Evolutionary conservation across 2,329 filamentous ascomycete genomes (phyloP).

Genomic region (Exophiala bonariae): DNA sequence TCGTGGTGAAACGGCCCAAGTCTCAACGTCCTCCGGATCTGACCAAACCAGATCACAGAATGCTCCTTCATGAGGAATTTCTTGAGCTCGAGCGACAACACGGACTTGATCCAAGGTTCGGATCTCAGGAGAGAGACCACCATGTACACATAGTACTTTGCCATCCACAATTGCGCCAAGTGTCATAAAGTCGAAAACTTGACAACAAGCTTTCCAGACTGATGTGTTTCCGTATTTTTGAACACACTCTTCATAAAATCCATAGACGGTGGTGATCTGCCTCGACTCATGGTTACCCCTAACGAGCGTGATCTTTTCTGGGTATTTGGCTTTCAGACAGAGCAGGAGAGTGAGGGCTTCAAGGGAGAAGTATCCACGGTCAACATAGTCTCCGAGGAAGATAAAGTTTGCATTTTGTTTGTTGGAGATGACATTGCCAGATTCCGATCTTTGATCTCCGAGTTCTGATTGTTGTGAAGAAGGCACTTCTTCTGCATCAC

Average conservation of each 20-base stretch:
- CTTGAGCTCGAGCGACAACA: slow-evolving; percentile 71
- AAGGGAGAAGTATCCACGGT: slow-evolving; percentile 72
- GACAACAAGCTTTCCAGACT: slow-evolving; percentile 77
- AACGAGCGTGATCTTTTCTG: slow-evolving; percentile 70
- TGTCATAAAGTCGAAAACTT: slow-evolving; percentile 76
- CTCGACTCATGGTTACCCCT: slow-evolving; percentile 92
- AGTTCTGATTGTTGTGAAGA: slow-evolving; percentile 43
- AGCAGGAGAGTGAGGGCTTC: slow-evolving; percentile 69
- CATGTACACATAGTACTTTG: slow-evolving; percentile 72
- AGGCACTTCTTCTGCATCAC: slow-evolving; percentile 47
- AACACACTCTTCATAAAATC: slow-evolving; percentile 85
- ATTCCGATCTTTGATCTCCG: slow-evolving; percentile 37
- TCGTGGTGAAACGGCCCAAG: slow-evolving; percentile 68
- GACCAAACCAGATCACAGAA: slow-evolving; percentile 78
- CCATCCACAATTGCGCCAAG: slow-evolving; percentile 73
- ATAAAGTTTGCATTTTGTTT: slow-evolving; percentile 64
- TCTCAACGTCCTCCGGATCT: slow-evolving; percentile 70
- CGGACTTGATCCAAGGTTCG: slow-evolving; percentile 74
- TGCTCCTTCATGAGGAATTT: slow-evolving; percentile 74
- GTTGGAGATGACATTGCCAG: slow-evolving; percentile 42
- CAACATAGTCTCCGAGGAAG: slow-evolving; percentile 72
- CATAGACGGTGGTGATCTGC: slow-evolving; percentile 96
- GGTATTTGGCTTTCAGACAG: slow-evolving; percentile 53
- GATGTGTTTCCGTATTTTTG: slow-evolving; percentile 76
- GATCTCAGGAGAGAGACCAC: slow-evolving; percentile 71